Base-by-base conservation (phyloP, 352 stramenopile species). In the Phytophthora cactorum region DNA sequence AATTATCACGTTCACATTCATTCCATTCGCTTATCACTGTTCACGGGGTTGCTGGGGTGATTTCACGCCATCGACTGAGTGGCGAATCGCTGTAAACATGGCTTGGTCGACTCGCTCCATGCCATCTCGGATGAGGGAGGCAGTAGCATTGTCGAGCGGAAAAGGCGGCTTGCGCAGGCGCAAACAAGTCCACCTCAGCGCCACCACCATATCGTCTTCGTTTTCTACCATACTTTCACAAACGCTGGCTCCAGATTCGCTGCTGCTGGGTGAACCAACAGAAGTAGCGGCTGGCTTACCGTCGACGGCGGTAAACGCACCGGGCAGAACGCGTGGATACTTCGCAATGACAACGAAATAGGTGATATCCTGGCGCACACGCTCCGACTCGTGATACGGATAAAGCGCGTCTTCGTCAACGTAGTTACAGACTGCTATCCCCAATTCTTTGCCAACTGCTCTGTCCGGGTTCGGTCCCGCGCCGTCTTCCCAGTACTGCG, bases 311-410 rank as follows among this genome's bases (percentile, higher is more conserved):
- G 12, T 55, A 57, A 60, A 59, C 11, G 39, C 31, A 39, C 63
- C 63, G 29, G 49, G 31, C 4, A 53, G 31, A 38, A 60, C 22
- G 4, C 32, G 43, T 15, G 63, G 49, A 28, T 73, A 72, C 32
- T 63, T 55, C 0, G 67, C 68, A 52, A 87, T 68, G 14, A 78
- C 44, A 27, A 82, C 68, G 36, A 82, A 68, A 31, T 66, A 73
- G 2, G 75, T 82, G 31, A 84, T 76, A 63, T 88, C 79, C 22
- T 84, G 72, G 3, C 77, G 79, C n/a, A 86, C 70, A 4, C 78
- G 73, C 11, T 69, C 63, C 1, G 27, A 45, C 7, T 63, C 27
- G 28, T 66, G 64, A 46, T 89, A 89, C 59, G 80, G 78, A 57
- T 82, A 84, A 5, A 85, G 52, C 0, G 72, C 70, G 52, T 89